A percentile compares a stretch with the other conserved stretches of the same genome.
phyloP scores from a whole-genome alignment of 352 stramenopile genomes.

The Thraustotheca clavata region DNA sequence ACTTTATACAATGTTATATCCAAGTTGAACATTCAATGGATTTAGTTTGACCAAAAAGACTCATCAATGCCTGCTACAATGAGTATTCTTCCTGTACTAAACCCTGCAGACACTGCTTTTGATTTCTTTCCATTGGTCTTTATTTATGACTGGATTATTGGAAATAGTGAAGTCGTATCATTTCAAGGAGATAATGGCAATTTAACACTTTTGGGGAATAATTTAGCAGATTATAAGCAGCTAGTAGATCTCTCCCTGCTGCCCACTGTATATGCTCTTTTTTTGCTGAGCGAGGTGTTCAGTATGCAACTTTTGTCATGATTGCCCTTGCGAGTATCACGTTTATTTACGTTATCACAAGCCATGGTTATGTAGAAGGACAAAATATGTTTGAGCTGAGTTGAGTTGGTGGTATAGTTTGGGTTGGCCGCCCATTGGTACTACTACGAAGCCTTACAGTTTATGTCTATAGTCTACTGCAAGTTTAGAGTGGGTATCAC shows the following conservation, averaged over 20 bases:
- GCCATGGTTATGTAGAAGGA: neutral
- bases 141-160: constrained; percentile 4
- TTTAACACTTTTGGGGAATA: neutral
- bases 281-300: neutral
- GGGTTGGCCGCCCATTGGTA: constrained; percentile 1
- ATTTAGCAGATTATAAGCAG: neutral
- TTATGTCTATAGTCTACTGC: neutral
- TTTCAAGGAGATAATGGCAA: neutral
- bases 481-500: neutral
- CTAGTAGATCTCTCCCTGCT: neutral
- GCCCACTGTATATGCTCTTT: neutral
- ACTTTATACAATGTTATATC: neutral
- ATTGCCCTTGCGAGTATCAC: neutral
- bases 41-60: neutral
- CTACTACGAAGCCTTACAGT: neutral
- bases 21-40: neutral
- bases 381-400: neutral
- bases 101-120: neutral
- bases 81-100: neutral
- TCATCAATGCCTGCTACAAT: neutral
- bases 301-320: neutral
- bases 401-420: constrained; percentile 2
- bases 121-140: neutral
- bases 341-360: neutral
- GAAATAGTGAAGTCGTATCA: neutral